Base-by-base conservation (phyloP, 2,329 filamentous ascomycete genomes). In the Penicillium occitanis region DNA sequence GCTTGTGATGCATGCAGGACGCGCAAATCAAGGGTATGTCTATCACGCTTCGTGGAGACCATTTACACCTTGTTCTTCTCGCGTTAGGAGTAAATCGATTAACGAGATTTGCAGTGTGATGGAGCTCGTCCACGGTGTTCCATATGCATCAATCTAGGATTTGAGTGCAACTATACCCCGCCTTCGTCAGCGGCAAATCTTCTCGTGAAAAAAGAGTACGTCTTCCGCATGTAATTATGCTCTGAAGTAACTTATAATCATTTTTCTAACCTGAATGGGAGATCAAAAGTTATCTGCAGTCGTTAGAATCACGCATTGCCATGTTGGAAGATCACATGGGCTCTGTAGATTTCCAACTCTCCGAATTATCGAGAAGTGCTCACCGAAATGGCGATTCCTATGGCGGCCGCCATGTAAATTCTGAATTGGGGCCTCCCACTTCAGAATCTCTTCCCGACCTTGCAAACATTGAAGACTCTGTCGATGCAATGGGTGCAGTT, bases 91-190 rank as follows among this genome's bases (percentile, higher is more conserved):
- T 13, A 46, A 1, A 46, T 22, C 3, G n/a, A 22, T 46, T 48
- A 13, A 48, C 44, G 19, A 22, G 10, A 11, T 11, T 22, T 4
- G n/a, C 19, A 81, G 73, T 83, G 81, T 63, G 79, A 83, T 72
- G 80, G 81, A 11, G 69, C 68, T 11, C 76, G 44, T 22, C 44
- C 44, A 48, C 44, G 44, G 13, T 48, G 44, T 48, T 48, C 44
- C n/a, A 72, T 76, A 28, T 83, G 81, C 64, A 69, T 67, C 17
- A 76, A 79, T 40, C 72, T 81, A 35, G 78, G 76, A 6, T 80
- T 80, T 63, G 79, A 82, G 10, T 83, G 81, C 69, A 70, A 76
- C 37, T 83, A 83, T 70, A 74, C 75, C 5, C 72, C 78, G 8
- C 72, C 76, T 2, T 70, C 71, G 7, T 75, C 76, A 17, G 71